phyloP scores from a whole-genome alignment of 371 early-diverging fungal genomes.

The Mortierella sp. region DNA sequence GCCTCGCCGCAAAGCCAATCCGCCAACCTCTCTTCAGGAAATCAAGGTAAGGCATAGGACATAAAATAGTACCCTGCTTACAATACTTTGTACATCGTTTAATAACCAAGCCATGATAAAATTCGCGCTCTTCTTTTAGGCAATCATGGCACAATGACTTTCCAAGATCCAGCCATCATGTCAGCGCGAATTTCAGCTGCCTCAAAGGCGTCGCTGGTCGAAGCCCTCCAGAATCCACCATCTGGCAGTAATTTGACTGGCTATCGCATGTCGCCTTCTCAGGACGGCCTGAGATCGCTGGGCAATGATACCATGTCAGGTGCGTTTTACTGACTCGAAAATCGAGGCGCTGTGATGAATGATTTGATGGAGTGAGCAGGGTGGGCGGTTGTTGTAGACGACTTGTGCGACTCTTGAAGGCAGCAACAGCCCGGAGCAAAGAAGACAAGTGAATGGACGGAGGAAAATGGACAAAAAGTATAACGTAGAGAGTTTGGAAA shows the following conservation, averaged over 20 bases:
- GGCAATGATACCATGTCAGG: slow-evolving; percentile 25
- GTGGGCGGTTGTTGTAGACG: neutral
- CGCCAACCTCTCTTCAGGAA: neutral
- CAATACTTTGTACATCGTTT: neutral
- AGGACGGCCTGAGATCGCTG: slow-evolving; percentile 12
- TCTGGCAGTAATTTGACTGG: slow-evolving; percentile 18
- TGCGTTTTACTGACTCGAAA: slow-evolving; percentile 26
- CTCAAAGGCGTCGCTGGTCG: slow-evolving; percentile 30
- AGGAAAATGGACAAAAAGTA: neutral
- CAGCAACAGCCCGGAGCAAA: neutral
- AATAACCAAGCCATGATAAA: neutral
- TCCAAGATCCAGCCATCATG: slow-evolving; percentile 81
- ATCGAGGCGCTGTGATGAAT: slow-evolving; percentile 11
- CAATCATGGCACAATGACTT: slow-evolving; percentile 55
- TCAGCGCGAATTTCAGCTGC: slow-evolving; percentile 63
- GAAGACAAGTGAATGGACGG: neutral
- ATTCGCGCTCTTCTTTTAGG: neutral
- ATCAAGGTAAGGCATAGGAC: slow-evolving; percentile 14
- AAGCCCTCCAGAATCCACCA: slow-evolving; percentile 26
- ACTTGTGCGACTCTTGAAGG: neutral
- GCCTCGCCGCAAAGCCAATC: slow-evolving; percentile 34
- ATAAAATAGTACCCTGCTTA: neutral
- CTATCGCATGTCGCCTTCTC: slow-evolving; percentile 28
- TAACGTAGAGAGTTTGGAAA: neutral
- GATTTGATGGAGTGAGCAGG: neutral